These are phyloP conservation scores for Claviceps sp. DNA, from an alignment of 2,329 filamentous ascomycete species.

Conservation along the genomic window DNA sequence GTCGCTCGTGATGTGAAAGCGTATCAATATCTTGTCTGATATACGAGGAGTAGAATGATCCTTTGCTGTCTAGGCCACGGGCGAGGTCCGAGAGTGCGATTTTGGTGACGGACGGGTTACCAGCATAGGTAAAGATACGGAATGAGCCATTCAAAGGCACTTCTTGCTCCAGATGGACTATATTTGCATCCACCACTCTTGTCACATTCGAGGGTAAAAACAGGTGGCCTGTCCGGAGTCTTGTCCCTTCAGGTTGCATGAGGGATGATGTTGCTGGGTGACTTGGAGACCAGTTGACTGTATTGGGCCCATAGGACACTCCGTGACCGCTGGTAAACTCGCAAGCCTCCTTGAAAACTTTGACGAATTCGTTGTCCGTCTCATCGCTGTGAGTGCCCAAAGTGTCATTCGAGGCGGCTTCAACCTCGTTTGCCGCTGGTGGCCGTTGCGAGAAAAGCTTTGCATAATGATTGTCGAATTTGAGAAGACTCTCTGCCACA, in stretches of 20 bases:
- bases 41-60: constrained; percentile 61
- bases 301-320: constrained; percentile 70
- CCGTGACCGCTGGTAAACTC: constrained; percentile 90
- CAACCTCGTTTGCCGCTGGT: constrained; percentile 59
- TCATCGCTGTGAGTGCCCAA: constrained; percentile 15
- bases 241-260: constrained; percentile 52
- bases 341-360: constrained; percentile 81
- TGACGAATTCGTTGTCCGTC: constrained; percentile 62
- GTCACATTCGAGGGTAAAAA: constrained; percentile 73
- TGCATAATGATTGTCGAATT: constrained; percentile 82
- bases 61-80: constrained; percentile 45
- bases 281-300: constrained; percentile 66
- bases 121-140: constrained; percentile 77
- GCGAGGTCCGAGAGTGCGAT: constrained; percentile 59
- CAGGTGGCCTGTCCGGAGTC: constrained; percentile 59
- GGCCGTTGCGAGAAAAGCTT: constrained; percentile 75
- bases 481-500: constrained; percentile 69
- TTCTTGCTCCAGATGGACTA: constrained; percentile 81
- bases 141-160: constrained; percentile 81
- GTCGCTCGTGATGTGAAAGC: constrained; percentile 63
- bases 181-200: constrained; percentile 75
- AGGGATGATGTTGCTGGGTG: constrained; percentile 60
- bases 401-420: constrained; percentile 40
- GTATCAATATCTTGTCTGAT: constrained; percentile 44
- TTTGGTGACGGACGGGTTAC: constrained; percentile 44